A percentile compares a stretch with the other conserved stretches of the same genome.
Conservation (phyloP, 1,284 basidiomycete species). For the Puccinia hordei region DNA sequence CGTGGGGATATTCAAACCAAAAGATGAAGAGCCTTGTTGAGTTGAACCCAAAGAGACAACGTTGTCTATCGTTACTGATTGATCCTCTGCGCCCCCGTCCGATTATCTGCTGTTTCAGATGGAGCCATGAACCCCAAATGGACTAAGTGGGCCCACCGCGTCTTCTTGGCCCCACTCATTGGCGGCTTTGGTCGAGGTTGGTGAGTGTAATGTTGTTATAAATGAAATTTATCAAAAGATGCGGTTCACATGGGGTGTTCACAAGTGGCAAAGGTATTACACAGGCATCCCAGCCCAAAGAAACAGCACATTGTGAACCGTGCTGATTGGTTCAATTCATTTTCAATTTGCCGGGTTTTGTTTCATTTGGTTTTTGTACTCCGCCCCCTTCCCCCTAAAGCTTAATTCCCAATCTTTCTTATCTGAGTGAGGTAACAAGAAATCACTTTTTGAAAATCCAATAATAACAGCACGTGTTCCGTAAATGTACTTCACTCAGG, state of each 20-base stretch:
- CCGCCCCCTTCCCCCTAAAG: not conserved
- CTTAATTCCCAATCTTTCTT: slow-evolving; percentile 53
- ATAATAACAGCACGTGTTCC: too few species aligned
- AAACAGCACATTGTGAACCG: slow-evolving; percentile 63
- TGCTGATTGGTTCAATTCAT: not conserved
- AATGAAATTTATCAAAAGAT: slow-evolving; percentile 24
- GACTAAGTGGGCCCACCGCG: slow-evolving; percentile 85
- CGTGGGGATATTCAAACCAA: slow-evolving; percentile 75
- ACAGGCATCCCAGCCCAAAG: slow-evolving; percentile 80
- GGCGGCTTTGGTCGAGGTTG: slow-evolving; percentile 51
- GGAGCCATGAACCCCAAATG: slow-evolving; percentile 73
- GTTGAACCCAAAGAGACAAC: not conserved
- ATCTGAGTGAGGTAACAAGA: slow-evolving; percentile 58
- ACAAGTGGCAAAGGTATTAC: too few species aligned
- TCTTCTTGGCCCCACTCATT: slow-evolving; percentile 63
- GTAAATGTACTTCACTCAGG: not conserved
- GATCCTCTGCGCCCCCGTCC: slow-evolving; percentile 59
- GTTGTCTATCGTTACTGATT: not conserved
- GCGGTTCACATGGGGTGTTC: not conserved
- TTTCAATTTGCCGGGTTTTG: not conserved
- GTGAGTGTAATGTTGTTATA: slow-evolving; percentile 66
- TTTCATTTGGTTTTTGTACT: not conserved
- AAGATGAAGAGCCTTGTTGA: slow-evolving; percentile 74
- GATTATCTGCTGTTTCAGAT: slow-evolving; percentile 34
- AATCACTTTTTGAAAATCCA: not conserved